These are phyloP conservation scores for Apiotrichum mycotoxinovorans DNA, from an alignment of 1,284 basidiomycete genomes.

Conservation along the genomic window DNA sequence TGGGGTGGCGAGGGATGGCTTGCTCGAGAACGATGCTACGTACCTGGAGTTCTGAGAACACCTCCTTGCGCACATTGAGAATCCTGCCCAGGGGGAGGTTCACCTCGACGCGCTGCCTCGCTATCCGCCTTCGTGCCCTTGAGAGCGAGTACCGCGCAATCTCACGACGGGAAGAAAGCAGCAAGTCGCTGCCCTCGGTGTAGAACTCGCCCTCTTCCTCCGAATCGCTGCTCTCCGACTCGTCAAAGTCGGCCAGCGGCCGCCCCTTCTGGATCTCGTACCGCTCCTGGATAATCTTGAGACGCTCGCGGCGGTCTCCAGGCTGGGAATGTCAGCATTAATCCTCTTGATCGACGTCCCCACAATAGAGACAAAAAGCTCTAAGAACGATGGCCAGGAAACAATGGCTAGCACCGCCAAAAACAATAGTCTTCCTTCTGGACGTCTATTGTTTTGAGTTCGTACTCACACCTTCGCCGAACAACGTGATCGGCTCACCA, in stretches of 20 bases:
- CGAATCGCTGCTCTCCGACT: slow-evolving; percentile 53
- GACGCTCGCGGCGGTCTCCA: slow-evolving; percentile 74
- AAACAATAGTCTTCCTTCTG: no score
- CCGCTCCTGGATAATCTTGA: slow-evolving; percentile 87
- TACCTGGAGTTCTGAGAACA: slow-evolving; percentile 86
- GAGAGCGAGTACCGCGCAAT: slow-evolving; percentile 89
- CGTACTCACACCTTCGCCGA: slow-evolving; percentile 83
- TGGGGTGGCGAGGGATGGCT: no score
- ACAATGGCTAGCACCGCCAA: no score
- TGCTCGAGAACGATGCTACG: no score
- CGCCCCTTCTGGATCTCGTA: slow-evolving; percentile 61
- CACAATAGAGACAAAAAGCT: no score
- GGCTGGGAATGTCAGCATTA: slow-evolving; percentile 34
- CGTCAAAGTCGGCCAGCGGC: slow-evolving; percentile 58
- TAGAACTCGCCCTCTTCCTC: slow-evolving; percentile 91
- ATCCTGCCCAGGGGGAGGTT: slow-evolving; percentile 83
- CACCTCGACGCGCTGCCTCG: slow-evolving; percentile 82
- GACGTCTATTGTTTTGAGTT: no score
- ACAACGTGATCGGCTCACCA: slow-evolving; percentile 93
- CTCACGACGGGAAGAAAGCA: slow-evolving; percentile 74
- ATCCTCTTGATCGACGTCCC: not conserved
- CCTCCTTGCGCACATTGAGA: slow-evolving; percentile 82
- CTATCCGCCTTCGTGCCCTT: slow-evolving; percentile 87
- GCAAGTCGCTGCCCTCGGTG: slow-evolving; percentile 79
- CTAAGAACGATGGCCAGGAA: not conserved